phyloP scores from a whole-genome alignment of 192 early-diverging fungal species.

The Haplosporangium gracile region DNA sequence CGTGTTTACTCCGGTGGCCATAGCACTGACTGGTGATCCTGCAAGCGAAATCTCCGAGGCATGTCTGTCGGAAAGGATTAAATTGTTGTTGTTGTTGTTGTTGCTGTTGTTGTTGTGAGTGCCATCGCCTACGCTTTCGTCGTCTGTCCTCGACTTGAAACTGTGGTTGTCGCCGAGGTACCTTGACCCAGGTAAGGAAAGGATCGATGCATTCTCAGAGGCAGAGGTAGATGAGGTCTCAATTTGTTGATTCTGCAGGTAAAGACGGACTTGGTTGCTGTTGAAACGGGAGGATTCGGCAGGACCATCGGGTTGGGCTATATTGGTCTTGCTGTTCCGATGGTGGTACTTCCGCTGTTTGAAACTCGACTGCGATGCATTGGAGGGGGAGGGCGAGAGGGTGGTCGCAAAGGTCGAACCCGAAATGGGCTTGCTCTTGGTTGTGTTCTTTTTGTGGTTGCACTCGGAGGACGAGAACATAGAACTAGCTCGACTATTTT shows the following conservation, averaged over 20 bases:
- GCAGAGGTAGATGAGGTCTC: neutral
- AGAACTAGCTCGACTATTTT: slow-evolving; percentile 21
- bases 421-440: slow-evolving; percentile 17
- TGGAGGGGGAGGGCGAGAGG: slow-evolving; percentile 33
- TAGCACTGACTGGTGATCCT: slow-evolving; percentile 6
- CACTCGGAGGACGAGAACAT: slow-evolving; percentile 10
- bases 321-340: slow-evolving; percentile 10
- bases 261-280: neutral
- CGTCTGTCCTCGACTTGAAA: neutral
- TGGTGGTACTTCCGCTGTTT: neutral
- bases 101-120: neutral
- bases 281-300: neutral
- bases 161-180: slow-evolving; percentile 14
- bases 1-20: neutral
- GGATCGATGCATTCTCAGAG: slow-evolving; percentile 22
- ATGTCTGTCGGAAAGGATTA: neutral
- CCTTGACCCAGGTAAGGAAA: slow-evolving; percentile 43
- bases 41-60: slow-evolving; percentile 16
- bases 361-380: slow-evolving; percentile 25
- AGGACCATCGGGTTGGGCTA: slow-evolving; percentile 8
- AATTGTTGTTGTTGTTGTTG: neutral
- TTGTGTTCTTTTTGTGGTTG: neutral
- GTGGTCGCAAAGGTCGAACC: slow-evolving; percentile 33
- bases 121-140: neutral
- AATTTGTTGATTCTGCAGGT: slow-evolving; percentile 6